A percentile compares a stretch with the other conserved stretches of the same genome.
Conservation (phyloP, 805 yeast species). For the Yamadazyma takamatsuzukensis region DNA sequence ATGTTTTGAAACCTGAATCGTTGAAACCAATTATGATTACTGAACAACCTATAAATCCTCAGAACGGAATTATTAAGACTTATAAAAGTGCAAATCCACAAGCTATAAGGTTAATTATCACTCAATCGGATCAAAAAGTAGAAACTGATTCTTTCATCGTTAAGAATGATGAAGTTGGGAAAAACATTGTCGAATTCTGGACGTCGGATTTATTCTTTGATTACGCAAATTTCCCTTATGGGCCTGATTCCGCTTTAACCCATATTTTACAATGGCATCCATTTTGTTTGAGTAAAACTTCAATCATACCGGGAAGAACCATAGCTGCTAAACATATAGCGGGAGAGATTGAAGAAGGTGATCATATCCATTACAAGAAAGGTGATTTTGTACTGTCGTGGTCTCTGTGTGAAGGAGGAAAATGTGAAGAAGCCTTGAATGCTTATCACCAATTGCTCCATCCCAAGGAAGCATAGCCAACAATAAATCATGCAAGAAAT, state of each 20-base stretch:
- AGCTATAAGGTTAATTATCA: slow-evolving; percentile 56
- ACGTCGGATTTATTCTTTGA: slow-evolving; percentile 65
- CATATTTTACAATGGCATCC: slow-evolving; percentile 97
- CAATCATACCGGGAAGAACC: slow-evolving; percentile 56
- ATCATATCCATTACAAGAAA: slow-evolving; percentile 46
- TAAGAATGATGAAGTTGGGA: slow-evolving; percentile 60
- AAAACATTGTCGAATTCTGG: slow-evolving; percentile 77
- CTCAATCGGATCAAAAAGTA: slow-evolving; percentile 64
- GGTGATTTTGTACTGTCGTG: slow-evolving; percentile 71
- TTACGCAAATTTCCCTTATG: slow-evolving; percentile 57
- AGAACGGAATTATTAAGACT: slow-evolving; percentile 64
- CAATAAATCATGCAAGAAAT: no score
- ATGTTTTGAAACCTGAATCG: slow-evolving; percentile 57
- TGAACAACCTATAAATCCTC: slow-evolving; percentile 72
- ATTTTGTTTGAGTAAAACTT: slow-evolving; percentile 63
- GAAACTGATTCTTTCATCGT: slow-evolving; percentile 72
- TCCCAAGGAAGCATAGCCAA: slow-evolving; percentile 1
- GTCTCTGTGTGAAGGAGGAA: slow-evolving; percentile 48
- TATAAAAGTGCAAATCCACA: slow-evolving; percentile 56
- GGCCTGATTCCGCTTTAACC: slow-evolving; percentile 68
- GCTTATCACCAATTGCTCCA: slow-evolving; percentile 12
- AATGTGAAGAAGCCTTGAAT: slow-evolving; percentile 52
- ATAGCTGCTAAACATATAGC: slow-evolving; percentile 28
- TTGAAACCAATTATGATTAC: slow-evolving; percentile 61
- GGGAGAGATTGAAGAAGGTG: slow-evolving; percentile 21